These are phyloP conservation scores for Penicillium silybi DNA, from an alignment of 495 filamentous ascomycete genomes.

Conservation along the genomic window DNA sequence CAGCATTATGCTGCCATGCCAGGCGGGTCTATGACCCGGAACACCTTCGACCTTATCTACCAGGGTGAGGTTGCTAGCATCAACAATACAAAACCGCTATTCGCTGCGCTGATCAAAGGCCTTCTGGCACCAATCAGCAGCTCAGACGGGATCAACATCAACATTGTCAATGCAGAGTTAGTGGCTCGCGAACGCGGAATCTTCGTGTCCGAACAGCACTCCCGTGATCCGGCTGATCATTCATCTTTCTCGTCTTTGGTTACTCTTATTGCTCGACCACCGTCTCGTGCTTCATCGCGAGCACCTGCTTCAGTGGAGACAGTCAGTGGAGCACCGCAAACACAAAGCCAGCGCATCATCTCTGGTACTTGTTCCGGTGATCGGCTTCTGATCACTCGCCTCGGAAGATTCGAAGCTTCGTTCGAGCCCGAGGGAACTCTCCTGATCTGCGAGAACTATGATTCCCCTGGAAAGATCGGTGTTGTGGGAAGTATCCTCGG, in stretches of 20 bases:
- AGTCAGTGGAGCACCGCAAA: neutral
- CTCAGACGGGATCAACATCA: constrained; percentile 58
- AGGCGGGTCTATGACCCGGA: constrained; percentile 34
- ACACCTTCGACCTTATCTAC: constrained; percentile 66
- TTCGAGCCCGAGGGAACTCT: constrained; percentile 63
- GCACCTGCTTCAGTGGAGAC: constrained; percentile 8
- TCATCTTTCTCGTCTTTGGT: constrained; percentile 56
- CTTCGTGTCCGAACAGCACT: constrained; percentile 60
- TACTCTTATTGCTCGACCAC: constrained; percentile 48
- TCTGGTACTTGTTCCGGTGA: constrained; percentile 60
- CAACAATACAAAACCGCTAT: constrained; percentile 63
- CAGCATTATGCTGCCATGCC: constrained; percentile 55
- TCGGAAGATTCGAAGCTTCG: constrained; percentile 59
- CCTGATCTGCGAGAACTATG: constrained; percentile 66
- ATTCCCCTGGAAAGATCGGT: constrained; percentile 70
- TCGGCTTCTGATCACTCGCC: constrained; percentile 56
- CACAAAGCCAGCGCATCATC: constrained; percentile 51
- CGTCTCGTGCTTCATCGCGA: constrained; percentile 23
- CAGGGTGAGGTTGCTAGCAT: constrained; percentile 60
- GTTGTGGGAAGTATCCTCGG: constrained; percentile 62
- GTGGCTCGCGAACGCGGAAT: constrained; percentile 67
- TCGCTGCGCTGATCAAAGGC: constrained; percentile 67
- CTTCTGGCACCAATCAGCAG: constrained; percentile 56
- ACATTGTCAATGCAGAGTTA: constrained; percentile 69
- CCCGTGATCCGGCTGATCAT: constrained; percentile 44